A percentile compares a stretch with the other conserved stretches of the same genome.
Conservation (phyloP, 2,329 filamentous ascomycete genomes). For the Xylariaceae sp. region DNA sequence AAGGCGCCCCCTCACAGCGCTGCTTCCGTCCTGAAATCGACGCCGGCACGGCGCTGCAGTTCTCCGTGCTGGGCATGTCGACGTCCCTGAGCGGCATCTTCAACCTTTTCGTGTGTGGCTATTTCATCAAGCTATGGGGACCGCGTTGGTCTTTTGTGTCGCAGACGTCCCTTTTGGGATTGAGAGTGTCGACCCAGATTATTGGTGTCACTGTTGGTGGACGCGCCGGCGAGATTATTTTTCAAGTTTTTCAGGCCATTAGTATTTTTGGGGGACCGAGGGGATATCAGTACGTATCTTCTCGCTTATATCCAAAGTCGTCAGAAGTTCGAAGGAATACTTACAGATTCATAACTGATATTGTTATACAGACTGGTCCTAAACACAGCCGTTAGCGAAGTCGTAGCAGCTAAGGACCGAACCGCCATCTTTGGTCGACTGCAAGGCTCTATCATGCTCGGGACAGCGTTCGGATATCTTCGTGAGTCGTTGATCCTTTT, state of each 20-base stretch:
- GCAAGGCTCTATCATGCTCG: constrained; percentile 72
- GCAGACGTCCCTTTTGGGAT: constrained; percentile 69
- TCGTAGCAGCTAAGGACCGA: constrained; percentile 64
- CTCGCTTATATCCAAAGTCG: neutral
- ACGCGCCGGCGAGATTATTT: constrained; percentile 68
- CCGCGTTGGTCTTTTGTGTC: constrained; percentile 67
- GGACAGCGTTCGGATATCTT: constrained; percentile 68
- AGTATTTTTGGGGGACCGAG: constrained; percentile 72
- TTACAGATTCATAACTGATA: neutral
- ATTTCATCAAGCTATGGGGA: constrained; percentile 70
- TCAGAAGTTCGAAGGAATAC: neutral
- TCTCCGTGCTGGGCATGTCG: constrained; percentile 69
- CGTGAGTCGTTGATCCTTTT: constrained; percentile 43
- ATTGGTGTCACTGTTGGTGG: constrained; percentile 68
- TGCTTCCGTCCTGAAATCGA: constrained; percentile 69
- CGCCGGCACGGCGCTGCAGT: constrained; percentile 67
- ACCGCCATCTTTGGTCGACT: constrained; percentile 70
- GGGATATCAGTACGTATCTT: constrained; percentile 61
- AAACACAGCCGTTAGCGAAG: constrained; percentile 72
- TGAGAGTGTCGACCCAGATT: constrained; percentile 69
- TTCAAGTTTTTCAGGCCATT: constrained; percentile 72
- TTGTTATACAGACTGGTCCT: constrained; percentile 55
- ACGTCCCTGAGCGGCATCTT: constrained; percentile 70
- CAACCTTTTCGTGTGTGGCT: constrained; percentile 72
- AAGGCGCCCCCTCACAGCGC: constrained; percentile 50